These are phyloP conservation scores for Akanthomyces muscarius DNA, from an alignment of 2,329 filamentous ascomycete genomes.

Conservation along the genomic window DNA sequence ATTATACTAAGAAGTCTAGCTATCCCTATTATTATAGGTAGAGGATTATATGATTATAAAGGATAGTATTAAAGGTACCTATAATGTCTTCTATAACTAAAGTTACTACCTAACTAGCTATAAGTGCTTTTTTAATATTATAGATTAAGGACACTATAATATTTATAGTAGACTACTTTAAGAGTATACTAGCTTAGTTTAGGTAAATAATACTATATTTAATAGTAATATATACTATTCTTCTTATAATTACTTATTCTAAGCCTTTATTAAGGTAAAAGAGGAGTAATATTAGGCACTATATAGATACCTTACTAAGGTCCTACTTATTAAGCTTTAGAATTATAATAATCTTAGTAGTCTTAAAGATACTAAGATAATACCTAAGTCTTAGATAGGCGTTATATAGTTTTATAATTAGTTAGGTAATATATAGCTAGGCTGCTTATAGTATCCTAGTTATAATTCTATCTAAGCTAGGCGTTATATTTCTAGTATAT, in stretches of 20 bases:
- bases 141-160: background rate
- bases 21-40: background rate
- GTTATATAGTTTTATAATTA: background rate
- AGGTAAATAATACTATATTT: background rate
- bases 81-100: background rate
- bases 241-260: background rate
- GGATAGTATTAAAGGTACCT: background rate
- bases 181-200: background rate
- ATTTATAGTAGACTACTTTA: background rate
- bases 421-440: background rate
- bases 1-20: background rate
- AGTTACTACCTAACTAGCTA: background rate
- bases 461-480: background rate
- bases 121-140: background rate
- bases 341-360: slow-evolving; percentile 25
- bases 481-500: slow-evolving; percentile 9
- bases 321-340: slow-evolving; percentile 24
- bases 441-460: background rate
- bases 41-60: background rate
- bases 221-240: background rate
- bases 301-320: slow-evolving; percentile 20
- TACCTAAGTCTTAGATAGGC: background rate
- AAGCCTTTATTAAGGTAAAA: slow-evolving; percentile 15
- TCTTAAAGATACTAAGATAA: slow-evolving; percentile 17
- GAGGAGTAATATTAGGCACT: slow-evolving; percentile 26